Evolutionary conservation across 148 eudicot species (phyloP), one percentile per base, ranked within the genome.

Genomic region (Silene latifolia): DNA sequence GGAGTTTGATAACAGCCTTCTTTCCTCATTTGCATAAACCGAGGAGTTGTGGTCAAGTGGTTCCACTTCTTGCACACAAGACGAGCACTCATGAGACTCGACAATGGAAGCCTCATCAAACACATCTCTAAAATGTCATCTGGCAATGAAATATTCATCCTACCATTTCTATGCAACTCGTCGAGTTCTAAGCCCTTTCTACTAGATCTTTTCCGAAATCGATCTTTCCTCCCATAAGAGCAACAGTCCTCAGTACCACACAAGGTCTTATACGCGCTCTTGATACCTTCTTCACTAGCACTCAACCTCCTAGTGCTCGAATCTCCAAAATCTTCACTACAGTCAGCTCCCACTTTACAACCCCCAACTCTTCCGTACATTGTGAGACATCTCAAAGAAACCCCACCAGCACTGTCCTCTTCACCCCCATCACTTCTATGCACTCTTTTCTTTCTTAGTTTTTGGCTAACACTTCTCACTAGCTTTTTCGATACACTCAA

Each of bases 31-130:
- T 87, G 92, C 96, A 90, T 86, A 80, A 95, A 95, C 19, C 90
- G 87, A 24, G 89, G 76, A 32, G 91, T 89, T 46, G 87, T 82
- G 2, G 98, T 84, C 79, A 95, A 77, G 83, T 46, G 78, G 75
- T 86, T 92, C 99, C 99, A 95, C 75, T 92, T 95, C 83, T 81
- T 92, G 81, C 99, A 95, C 46, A 95, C 99, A 24, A 95, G 90
- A 48, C 99, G 93, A 64, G 98, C 91, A 78, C 77, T 95, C 97
- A 92, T 92, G 86, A 95, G 97, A 83, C 94, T 90, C 18, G 87
- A 76, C 69, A 95, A n/a, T 0, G 99, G 99, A 74, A 95, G 93
- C 79, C 99, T 90, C 87, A 88, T 88, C 79, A 95, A 85, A 82
- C 99, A 95, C 90, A 95, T 88, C 77, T 95, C 99, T 58, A 95